A percentile compares a stretch with the other conserved stretches of the same genome.
phyloP scores from a whole-genome alignment of 2,329 filamentous ascomycete species.

The Venturia pyrina region DNA sequence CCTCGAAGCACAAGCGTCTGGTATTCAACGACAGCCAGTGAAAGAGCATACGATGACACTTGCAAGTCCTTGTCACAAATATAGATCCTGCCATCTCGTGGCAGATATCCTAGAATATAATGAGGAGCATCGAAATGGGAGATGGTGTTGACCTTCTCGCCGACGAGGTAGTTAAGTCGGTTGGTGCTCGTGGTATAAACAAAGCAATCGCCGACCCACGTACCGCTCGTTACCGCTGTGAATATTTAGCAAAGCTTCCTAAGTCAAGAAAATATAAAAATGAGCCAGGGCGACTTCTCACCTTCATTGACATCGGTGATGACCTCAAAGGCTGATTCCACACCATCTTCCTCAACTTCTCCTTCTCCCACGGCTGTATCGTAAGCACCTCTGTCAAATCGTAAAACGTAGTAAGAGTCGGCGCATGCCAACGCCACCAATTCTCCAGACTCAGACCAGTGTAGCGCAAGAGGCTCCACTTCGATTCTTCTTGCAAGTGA shows the following conservation, averaged over 20 bases:
- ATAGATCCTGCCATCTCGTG: slow-evolving; percentile 90
- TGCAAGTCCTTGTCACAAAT: slow-evolving; percentile 91
- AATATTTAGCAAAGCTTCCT: slow-evolving; percentile 35
- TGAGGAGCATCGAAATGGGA: slow-evolving; percentile 93
- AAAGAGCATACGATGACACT: slow-evolving; percentile 82
- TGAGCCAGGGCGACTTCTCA: neutral
- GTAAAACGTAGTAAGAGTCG: slow-evolving; percentile 87
- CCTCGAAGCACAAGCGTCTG: slow-evolving; percentile 90
- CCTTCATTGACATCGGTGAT: slow-evolving; percentile 81
- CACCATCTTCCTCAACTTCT: slow-evolving; percentile 78
- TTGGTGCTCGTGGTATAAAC: slow-evolving; percentile 97
- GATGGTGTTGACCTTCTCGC: slow-evolving; percentile 95
- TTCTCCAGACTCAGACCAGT: slow-evolving; percentile 97
- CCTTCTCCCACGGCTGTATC: slow-evolving; percentile 72
- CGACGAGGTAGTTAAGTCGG: slow-evolving; percentile 93
- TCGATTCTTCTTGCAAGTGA: slow-evolving; percentile 87
- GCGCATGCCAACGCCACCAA: slow-evolving; percentile 88
- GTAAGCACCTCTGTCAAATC: slow-evolving; percentile 85
- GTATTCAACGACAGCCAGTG: slow-evolving; percentile 88
- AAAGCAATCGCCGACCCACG: slow-evolving; percentile 98
- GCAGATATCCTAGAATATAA: slow-evolving; percentile 92
- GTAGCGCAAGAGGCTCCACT: slow-evolving; percentile 60
- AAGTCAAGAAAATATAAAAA: too few species aligned
- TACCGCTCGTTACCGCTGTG: slow-evolving; percentile 39
- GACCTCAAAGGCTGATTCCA: slow-evolving; percentile 91